Percentiles rank a stretch among this genome's conserved stretches.
These are phyloP conservation scores for Torrubiella hemipterigena DNA, from an alignment of 2,329 filamentous ascomycete genomes.

Conservation along the genomic window DNA sequence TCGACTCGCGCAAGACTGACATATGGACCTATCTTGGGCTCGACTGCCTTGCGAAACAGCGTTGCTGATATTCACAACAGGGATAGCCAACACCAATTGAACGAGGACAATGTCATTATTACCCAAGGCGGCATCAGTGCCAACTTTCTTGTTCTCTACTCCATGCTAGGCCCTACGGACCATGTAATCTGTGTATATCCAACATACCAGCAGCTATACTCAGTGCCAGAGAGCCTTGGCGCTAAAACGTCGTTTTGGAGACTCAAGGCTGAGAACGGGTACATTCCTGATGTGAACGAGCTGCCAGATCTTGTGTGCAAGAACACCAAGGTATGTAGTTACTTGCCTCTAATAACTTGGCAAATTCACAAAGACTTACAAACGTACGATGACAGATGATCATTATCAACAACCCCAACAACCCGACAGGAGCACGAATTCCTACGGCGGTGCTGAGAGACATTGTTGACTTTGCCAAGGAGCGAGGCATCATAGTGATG, in stretches of 20 bases:
- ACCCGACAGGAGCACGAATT: conserved; percentile 65
- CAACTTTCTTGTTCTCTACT: conserved; percentile 72
- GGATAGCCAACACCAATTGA: conserved; percentile 33
- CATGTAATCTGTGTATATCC: conserved; percentile 82
- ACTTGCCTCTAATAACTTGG: conserved; percentile 12
- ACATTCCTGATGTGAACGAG: conserved; percentile 54
- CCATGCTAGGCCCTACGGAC: conserved; percentile 59
- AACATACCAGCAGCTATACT: conserved; percentile 76
- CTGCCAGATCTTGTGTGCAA: conserved; percentile 51
- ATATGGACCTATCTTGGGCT: conserved; percentile 65
- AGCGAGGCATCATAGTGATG: conserved; percentile 53
- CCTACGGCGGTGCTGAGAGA: conserved; percentile 45
- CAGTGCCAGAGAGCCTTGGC: conserved; percentile 61
- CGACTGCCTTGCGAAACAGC: conserved; percentile 47
- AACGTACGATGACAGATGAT: conserved; percentile 23
- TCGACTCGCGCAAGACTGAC: conserved; percentile 45
- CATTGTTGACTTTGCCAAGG: conserved; percentile 51
- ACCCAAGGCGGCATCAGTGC: conserved; percentile 72
- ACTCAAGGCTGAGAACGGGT: conserved; percentile 50
- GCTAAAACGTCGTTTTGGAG: conserved; percentile 71
- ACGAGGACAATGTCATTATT: conserved; percentile 55
- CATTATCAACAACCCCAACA: conserved; percentile 63
- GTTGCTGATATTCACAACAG: conserved; percentile 54
- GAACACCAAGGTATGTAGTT: conserved; percentile 56
- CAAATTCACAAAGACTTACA: background rate